Evolutionary conservation across 805 yeast species (phyloP).

Genomic region (Nakazawaea ernobii): DNA sequence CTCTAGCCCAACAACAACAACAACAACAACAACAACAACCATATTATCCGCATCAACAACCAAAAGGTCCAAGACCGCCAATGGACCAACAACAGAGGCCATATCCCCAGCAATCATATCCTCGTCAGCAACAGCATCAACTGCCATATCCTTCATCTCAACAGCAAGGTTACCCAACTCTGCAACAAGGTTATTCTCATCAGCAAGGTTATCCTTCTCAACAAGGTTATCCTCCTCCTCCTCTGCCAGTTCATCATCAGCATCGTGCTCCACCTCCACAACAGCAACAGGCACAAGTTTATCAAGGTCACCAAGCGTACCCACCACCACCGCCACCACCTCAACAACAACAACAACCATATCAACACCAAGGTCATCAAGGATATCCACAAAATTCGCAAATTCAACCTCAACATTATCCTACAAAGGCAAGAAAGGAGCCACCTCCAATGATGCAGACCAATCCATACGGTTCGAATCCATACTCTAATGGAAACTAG

Average conservation of each 20-base stretch:
- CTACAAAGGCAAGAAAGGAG: too few relatives aligned
- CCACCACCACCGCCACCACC: slow-evolving; percentile 1
- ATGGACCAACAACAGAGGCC: slow-evolving; percentile 6
- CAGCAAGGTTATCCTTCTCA: slow-evolving; percentile 1
- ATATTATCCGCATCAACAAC: slow-evolving; percentile 14
- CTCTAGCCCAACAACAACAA: slow-evolving; percentile 10
- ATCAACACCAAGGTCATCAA: not conserved
- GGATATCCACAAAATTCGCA: not conserved
- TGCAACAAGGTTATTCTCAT: slow-evolving; percentile 7
- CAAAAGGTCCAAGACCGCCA: slow-evolving; percentile 10
- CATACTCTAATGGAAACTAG: too few relatives aligned
- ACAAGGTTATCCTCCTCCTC: slow-evolving; percentile 6
- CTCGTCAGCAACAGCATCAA: slow-evolving; percentile 8
- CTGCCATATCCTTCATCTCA: not conserved
- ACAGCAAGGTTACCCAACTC: not conserved
- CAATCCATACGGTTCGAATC: slow-evolving; percentile 1
- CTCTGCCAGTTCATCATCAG: slow-evolving; percentile 8
- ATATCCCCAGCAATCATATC: not conserved
- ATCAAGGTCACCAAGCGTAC: too few relatives aligned
- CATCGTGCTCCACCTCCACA: slow-evolving; percentile 1
- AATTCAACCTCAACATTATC: too few relatives aligned
- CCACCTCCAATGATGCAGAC: too few relatives aligned
- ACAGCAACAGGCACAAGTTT: not conserved
- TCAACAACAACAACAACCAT: slow-evolving; percentile 5
- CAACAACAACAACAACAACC: slow-evolving; percentile 16